Conservation (phyloP, 2,329 filamentous ascomycete genomes). For the Clarireedia sp. region DNA sequence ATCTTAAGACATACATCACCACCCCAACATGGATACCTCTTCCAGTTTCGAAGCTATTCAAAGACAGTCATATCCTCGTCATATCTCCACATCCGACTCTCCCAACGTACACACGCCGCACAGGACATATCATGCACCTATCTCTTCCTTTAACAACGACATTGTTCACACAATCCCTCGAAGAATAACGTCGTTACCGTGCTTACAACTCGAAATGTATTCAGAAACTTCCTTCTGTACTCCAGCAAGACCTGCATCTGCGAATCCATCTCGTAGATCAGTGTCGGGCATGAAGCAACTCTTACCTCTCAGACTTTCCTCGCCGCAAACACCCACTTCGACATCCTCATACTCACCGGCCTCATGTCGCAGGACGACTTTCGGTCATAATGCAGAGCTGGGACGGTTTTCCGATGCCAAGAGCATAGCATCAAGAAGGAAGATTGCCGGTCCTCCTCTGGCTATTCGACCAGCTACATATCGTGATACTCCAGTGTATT, state of each 20-base stretch:
- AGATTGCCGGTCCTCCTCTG: background rate
- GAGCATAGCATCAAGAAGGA: background rate
- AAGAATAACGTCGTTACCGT: slow-evolving; percentile 8
- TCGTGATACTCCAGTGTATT: slow-evolving; percentile 23
- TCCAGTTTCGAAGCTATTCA: background rate
- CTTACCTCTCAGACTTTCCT: slow-evolving; percentile 20
- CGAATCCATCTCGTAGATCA: slow-evolving; percentile 12
- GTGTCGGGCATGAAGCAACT: slow-evolving; percentile 25
- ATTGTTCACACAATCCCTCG: slow-evolving; percentile 4
- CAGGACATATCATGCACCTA: slow-evolving; percentile 13
- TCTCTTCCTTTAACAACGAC: slow-evolving; percentile 3
- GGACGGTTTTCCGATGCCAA: background rate
- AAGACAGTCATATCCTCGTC: slow-evolving; percentile 10
- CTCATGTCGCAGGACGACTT: slow-evolving; percentile 6
- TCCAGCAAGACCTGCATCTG: slow-evolving; percentile 4
- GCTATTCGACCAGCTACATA: slow-evolving; percentile 11
- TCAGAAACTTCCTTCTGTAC: background rate
- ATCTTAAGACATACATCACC: background rate
- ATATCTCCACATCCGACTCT: slow-evolving; percentile 1
- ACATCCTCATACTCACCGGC: background rate
- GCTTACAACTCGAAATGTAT: slow-evolving; percentile 9
- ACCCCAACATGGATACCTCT: slow-evolving; percentile 1
- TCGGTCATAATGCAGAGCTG: background rate
- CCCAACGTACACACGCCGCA: slow-evolving; percentile 8
- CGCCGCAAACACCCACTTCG: slow-evolving; percentile 6